Percentiles rank a stretch among this genome's conserved stretches.
Conservation (phyloP, 257 asterid species). For the Oldenlandia corymbosa region DNA sequence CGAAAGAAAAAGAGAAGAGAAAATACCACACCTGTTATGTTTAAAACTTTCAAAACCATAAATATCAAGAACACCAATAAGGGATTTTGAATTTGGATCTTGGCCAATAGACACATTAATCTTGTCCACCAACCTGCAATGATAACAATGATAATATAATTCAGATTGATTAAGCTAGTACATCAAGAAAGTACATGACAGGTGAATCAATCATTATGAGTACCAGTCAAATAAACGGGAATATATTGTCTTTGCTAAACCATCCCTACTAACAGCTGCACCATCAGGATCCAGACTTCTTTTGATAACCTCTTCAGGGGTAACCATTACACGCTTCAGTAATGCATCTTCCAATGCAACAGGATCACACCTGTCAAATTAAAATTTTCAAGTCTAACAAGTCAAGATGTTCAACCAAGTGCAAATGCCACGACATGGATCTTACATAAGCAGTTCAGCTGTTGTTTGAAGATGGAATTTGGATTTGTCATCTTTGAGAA, state of each 20-base stretch:
- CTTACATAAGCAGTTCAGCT: conserved; percentile 93
- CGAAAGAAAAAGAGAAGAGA: no score
- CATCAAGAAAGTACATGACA: not conserved
- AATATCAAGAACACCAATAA: conserved; percentile 96
- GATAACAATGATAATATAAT: conserved; percentile 14
- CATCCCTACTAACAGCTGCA: conserved; percentile 84
- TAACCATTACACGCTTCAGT: conserved; percentile 92
- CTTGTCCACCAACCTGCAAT: conserved; percentile 88
- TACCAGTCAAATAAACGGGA: conserved; percentile 97
- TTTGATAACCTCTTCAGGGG: conserved; percentile 98
- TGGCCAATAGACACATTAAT: conserved; percentile 88
- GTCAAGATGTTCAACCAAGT: conserved; percentile 7
- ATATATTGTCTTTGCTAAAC: conserved; percentile 80
- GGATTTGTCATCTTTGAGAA: conserved; percentile 82
- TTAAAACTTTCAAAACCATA: conserved; percentile 98
- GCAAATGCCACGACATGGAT: conserved; percentile 17
- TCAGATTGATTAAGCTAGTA: conserved; percentile 17
- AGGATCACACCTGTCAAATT: conserved; percentile 62
- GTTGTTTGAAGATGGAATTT: conserved; percentile 76
- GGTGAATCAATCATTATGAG: conserved; percentile 7
- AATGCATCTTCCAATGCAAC: conserved; percentile 74
- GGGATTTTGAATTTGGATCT: conserved; percentile 68
- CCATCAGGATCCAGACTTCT: conserved; percentile 95
- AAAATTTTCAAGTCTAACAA: conserved; percentile 15
- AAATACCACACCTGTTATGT: conserved; percentile 60